Percentiles rank a stretch among this genome's conserved stretches.
Evolutionary conservation across 192 early-diverging fungal genomes (phyloP).

Genomic region (Obelidium mucronatum): DNA sequence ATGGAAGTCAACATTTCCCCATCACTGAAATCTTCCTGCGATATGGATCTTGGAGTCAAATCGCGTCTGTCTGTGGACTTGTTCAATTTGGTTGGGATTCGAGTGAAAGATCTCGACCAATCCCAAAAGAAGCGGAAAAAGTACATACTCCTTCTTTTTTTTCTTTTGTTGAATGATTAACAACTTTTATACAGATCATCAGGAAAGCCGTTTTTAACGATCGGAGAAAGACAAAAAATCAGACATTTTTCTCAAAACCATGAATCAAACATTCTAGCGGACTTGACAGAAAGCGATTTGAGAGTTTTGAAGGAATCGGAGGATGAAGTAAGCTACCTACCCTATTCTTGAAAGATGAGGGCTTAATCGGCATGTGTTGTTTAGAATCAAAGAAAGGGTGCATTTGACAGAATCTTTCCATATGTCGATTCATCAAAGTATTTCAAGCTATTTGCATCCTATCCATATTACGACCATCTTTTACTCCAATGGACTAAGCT

Average conservation of each 20-base stretch:
- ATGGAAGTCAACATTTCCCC: slow-evolving; percentile 69
- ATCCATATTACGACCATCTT: slow-evolving; percentile 45
- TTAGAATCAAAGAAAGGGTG: slow-evolving; percentile 40
- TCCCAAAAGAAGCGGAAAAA: slow-evolving; percentile 26
- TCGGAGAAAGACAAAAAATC: slow-evolving; percentile 33
- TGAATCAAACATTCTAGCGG: slow-evolving; percentile 22
- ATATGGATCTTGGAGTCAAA: slow-evolving; percentile 52
- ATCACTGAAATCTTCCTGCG: slow-evolving; percentile 50
- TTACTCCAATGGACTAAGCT: slow-evolving; percentile 46
- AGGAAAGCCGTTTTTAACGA: slow-evolving; percentile 28
- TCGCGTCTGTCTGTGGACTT: slow-evolving; percentile 46
- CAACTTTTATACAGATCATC: not conserved
- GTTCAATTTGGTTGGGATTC: slow-evolving; percentile 55
- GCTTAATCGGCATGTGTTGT: no score
- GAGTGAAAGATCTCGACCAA: slow-evolving; percentile 38
- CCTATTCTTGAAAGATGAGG: not conserved
- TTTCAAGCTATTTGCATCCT: slow-evolving; percentile 23
- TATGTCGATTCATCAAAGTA: slow-evolving; percentile 11
- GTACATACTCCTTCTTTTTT: not conserved
- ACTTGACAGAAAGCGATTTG: slow-evolving; percentile 45
- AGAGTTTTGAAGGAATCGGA: slow-evolving; percentile 46
- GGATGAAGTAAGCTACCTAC: slow-evolving; percentile 45
- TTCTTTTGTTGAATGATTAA: not conserved
- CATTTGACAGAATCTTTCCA: slow-evolving; percentile 55
- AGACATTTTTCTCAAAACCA: slow-evolving; percentile 4